Evolutionary conservation across 805 yeast species (phyloP), one percentile per base, ranked within the genome.

Genomic region (Saccharomyces kudriavzevii): DNA sequence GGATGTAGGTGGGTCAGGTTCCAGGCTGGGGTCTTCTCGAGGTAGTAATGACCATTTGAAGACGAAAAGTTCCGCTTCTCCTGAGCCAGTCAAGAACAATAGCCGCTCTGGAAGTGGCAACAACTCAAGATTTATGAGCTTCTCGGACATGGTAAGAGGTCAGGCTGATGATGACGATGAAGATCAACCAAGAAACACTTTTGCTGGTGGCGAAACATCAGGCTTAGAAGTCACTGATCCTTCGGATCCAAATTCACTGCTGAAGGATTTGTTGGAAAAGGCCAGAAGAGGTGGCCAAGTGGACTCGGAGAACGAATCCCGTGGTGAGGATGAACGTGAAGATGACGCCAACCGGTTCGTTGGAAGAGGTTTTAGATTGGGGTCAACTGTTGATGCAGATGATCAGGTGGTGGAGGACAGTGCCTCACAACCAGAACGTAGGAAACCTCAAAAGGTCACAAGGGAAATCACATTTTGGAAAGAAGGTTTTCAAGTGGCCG

Each of bases 401-500:
- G 66, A 73, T 20, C 66, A 66, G 56, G 63, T 64, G 2, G 63
- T 71, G n/a, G 72, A 69, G 25, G 68, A 68, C 6, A 77, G 76
- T 56, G 68, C 76, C 1, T 55, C 52, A 17, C 60, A 63, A 1
- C 51, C 57, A 6, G 56, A 63, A 10, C 62, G 66, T 27, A 58
- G 60, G 31, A 66, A 60, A 43, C 63, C 68, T 3, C 75, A 72
- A 43, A 83, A 81, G 54, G 96, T 85, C 4, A 77, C 79, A 17
- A 79, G 98, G 64, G 87, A 87, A 46, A 85, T 94, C 57, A 89
- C 96, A 0, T 92, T 94, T 68, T 94, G 99, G 99, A 85, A 83
- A 60, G 92, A 94, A 64, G 99, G 99, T 1, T 94, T 94, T 71
- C 89, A 89, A 57, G 90, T 94, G 26, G 98, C 94, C 30, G 96